Base-by-base conservation (phyloP, 2,329 filamentous ascomycete genomes). In the Phialophora expanda region DNA sequence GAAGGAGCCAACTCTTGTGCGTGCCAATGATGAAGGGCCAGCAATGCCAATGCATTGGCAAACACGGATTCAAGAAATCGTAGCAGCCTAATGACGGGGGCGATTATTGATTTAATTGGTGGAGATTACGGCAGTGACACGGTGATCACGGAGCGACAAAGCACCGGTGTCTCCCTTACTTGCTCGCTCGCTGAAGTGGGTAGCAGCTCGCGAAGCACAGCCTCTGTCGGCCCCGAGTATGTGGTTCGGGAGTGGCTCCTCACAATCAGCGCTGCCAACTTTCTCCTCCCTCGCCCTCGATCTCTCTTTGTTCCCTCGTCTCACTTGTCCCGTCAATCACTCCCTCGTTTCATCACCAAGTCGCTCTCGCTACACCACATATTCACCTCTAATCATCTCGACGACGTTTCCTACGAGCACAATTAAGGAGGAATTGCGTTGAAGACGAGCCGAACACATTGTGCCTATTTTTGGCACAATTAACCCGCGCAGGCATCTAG, bases 401-500 rank as follows among this genome's bases (percentile, higher is more conserved):
- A 51, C 48, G 48, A 51, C 48, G 22, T 11, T 26, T 51, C 14
- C 48, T 5, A 30, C n/a, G 20, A 51, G 20, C 17, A 48, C 24
- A 46, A 7, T n/a, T 8, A 22, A 48, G 32, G 44, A 53, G 28
- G 28, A 24, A 57, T 30, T 32, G 26, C 34, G 22, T 34, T 9
- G 22, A 14, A 41, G 55, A 9, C 57, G 6, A 44, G 41, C 5
- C n/a, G 56, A 44, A 34, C 28, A 26, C 17, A 7, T 44, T 26
- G 58, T 62, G 63, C 63, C 63, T 70, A 67, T 67, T 67, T 48
- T 64, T 69, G 67, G 64, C 64, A 28, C 62, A 56, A 51, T 32
- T 28, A 56, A 62, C 60, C 50, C 20, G 61, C 56, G 62, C 57
- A 67, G 61, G 61, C 62, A 57, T 34, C 67, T 41, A 67, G 57